Evolutionary conservation across 805 yeast genomes (phyloP), one percentile per base, ranked within the genome.

Genomic region (Schizosaccharomyces octosporus): DNA sequence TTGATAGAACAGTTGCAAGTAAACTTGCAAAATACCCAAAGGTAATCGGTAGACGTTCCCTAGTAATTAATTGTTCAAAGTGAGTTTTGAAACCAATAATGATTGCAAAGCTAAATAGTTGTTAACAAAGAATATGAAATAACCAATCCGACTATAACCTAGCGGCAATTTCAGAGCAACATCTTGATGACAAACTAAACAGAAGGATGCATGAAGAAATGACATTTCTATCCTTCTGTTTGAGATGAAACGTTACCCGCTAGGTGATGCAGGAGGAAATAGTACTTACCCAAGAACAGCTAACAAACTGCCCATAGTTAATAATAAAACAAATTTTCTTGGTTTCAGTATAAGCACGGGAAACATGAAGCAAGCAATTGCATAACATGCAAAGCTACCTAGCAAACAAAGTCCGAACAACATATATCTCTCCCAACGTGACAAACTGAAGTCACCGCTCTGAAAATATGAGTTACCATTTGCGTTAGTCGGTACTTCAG

Each of bases 71-170:
- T 69, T 90, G 97, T 59, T 75, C 74, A 54, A 81, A 64, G 69
- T 87, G 93, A 43, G 83, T 82, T n/a, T 81, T 76, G 0, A 97
- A 97, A 0, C 98, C 98, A 74, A 88, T 96, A 27, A 90, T 73
- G 21, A 87, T 80, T 1, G 95, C 97, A 72, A 93, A 93, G 43
- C 95, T 86, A 5, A 86, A 69, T 21, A 72, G 93, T 90, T 57
- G 93, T 72, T 15, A 93, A 69, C 1, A 95, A 85, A 24, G 13
- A 29, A 29, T 24, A 21, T 3, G 27, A 51, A 51, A 17, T 11
- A 51, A 51, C 19, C 6, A n/a, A 17, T 17, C 36, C 11, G 36
- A 6, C 27, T 24, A 2, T 29, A 7, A 17, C 57, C 21, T 19
- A 21, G 51, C 27, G 11, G n/a, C 17, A 2, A 24, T 51, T 19